A percentile compares a stretch with the other conserved stretches of the same genome.
Evolutionary conservation across 2,329 filamentous ascomycete species (phyloP).

Genomic region (Colletotrichum gloeosporioides): DNA sequence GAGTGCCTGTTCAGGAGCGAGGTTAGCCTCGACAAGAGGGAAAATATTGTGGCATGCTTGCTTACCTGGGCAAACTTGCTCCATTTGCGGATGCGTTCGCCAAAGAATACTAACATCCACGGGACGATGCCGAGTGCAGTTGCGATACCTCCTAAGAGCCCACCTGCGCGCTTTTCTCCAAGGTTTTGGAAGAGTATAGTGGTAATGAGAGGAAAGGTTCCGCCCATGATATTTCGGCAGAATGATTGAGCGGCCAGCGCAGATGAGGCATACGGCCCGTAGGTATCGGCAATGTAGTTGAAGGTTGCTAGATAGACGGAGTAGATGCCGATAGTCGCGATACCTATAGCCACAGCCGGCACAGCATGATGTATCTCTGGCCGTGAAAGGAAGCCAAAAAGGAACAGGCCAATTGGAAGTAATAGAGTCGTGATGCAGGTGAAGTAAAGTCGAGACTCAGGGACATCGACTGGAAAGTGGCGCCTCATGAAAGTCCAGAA

Average conservation of each 20-base stretch:
- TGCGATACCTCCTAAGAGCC: neutral
- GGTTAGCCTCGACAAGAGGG: neutral
- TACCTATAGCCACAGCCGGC: neutral
- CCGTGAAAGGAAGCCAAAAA: neutral
- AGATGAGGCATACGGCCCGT: neutral
- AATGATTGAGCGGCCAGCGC: neutral
- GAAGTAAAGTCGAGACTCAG: neutral
- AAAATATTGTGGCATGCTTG: neutral
- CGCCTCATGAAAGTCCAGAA: neutral
- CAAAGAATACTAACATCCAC: neutral
- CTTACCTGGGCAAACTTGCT: neutral
- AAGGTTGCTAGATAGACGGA: neutral
- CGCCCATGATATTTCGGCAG: neutral
- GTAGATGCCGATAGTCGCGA: neutral
- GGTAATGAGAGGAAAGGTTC: neutral
- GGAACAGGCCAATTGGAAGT: neutral
- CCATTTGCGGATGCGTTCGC: neutral
- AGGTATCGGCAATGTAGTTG: neutral
- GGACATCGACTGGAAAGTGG: neutral
- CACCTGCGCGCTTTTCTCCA: neutral
- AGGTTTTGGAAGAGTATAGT: neutral
- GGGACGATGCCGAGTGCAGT: neutral
- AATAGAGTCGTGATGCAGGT: neutral
- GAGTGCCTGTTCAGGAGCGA: neutral
- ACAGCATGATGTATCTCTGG: neutral